phyloP scores from a whole-genome alignment of 352 stramenopile genomes.

The Phytophthora quininea region DNA sequence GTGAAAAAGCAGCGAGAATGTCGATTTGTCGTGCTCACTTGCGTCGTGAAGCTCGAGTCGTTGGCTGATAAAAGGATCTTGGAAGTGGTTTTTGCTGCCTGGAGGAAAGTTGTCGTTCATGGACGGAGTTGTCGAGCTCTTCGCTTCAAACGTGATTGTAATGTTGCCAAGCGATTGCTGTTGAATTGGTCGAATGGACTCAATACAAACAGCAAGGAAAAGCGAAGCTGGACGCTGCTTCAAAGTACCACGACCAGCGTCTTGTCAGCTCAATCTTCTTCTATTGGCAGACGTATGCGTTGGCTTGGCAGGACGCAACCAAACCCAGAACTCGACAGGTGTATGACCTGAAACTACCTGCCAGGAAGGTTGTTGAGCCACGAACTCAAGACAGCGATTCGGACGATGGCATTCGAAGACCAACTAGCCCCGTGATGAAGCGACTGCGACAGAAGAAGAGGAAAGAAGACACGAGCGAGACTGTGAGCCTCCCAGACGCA shows the following conservation, averaged over 20 bases:
- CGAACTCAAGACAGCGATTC: constrained; percentile 1
- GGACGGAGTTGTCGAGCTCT: constrained; percentile 12
- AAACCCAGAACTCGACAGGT: constrained; percentile 17
- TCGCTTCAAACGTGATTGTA: constrained; percentile 8
- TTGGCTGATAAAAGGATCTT: constrained; percentile 18
- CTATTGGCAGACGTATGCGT: constrained; percentile 78
- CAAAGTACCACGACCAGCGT: constrained; percentile 34
- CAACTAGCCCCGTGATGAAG: constrained; percentile 67
- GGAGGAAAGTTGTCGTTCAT: constrained; percentile 18
- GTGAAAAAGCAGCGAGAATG: constrained; percentile 38
- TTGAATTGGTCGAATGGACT: constrained; percentile 5
- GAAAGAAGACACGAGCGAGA: not conserved
- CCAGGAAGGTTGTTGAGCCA: not conserved
- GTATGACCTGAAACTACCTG: not conserved
- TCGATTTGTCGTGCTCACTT: constrained; percentile 53
- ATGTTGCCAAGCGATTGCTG: constrained; percentile 7
- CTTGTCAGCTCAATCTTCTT: constrained; percentile 57
- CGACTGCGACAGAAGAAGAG: constrained; percentile 40
- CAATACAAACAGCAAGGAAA: too few relatives aligned
- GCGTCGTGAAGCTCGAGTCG: constrained; percentile 54
- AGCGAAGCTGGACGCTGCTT: constrained; percentile 18
- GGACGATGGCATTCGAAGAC: constrained; percentile 30
- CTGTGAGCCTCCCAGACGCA: constrained; percentile 41
- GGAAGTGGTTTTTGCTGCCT: constrained; percentile 28
- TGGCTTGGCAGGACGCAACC: constrained; percentile 68